Conservation (phyloP, 1,284 basidiomycete genomes). For the Xerocomus amazonicus region DNA sequence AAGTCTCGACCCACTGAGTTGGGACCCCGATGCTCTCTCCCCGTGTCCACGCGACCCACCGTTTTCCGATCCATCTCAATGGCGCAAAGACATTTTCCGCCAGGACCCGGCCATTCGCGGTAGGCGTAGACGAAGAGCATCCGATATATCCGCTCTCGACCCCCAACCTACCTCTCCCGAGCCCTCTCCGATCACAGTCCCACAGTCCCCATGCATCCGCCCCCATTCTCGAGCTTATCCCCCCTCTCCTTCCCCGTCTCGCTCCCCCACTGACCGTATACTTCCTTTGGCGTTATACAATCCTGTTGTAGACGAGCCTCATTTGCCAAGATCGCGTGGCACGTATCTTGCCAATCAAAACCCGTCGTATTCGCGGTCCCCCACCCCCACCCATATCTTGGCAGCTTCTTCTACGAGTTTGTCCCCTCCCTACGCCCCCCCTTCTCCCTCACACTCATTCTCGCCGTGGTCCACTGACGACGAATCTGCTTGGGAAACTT, state of each 20-base stretch:
- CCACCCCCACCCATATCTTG: constrained; percentile 36
- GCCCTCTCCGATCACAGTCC: constrained; percentile 17
- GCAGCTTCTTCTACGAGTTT: constrained; percentile 7
- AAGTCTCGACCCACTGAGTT: constrained; percentile 32
- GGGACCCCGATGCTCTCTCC: constrained; percentile 36
- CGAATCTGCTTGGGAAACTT: constrained; percentile 70
- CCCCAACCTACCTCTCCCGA: constrained; percentile 18
- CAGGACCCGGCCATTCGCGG: constrained; percentile 50
- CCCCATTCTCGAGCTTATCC: constrained; percentile 43
- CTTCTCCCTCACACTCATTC: constrained; percentile 36
- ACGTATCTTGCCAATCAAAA: constrained; percentile 7
- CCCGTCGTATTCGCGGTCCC: constrained; percentile 28
- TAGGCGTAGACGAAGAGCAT: constrained; percentile 50
- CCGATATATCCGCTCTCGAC: constrained; percentile 35
- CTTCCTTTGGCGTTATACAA: constrained; percentile 31
- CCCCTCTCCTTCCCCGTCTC: constrained; percentile 51
- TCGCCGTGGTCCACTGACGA: constrained; percentile 74
- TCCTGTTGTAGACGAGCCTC: constrained; percentile 9
- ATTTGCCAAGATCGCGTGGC: constrained; percentile 1
- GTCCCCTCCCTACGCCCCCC: constrained; percentile 29
- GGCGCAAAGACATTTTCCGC: constrained; percentile 46
- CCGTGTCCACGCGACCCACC: constrained; percentile 40
- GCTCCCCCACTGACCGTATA: constrained; percentile 38
- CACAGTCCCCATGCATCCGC: constrained; percentile 36
- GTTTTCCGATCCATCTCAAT: constrained; percentile 44